phyloP scores from a whole-genome alignment of 805 yeast species.

The Wickerhamomyces canadensis region DNA sequence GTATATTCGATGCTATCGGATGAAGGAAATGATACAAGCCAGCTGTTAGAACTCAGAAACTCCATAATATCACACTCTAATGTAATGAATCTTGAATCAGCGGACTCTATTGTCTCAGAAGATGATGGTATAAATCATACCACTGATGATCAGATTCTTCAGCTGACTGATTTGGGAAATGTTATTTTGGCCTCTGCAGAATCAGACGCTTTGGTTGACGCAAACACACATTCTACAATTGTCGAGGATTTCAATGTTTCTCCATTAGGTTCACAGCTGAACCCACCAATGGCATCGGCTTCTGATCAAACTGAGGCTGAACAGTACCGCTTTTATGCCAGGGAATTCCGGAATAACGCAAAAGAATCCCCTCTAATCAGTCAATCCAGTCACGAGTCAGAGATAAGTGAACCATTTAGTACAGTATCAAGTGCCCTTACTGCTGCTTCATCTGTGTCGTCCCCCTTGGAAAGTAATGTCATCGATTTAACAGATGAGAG shows the following conservation, averaged over 20 bases:
- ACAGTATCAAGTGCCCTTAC: constrained; percentile 9
- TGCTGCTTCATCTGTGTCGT: constrained; percentile 5
- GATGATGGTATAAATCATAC: constrained; percentile 5
- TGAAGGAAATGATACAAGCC: constrained; percentile 8
- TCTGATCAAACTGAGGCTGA: constrained; percentile 18
- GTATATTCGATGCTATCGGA: too few relatives aligned
- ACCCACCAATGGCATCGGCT: constrained; percentile 11
- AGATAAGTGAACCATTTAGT: constrained; percentile 20
- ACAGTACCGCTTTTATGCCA: constrained; percentile 7
- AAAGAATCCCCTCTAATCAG: constrained; percentile 13
- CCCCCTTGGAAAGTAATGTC: neutral
- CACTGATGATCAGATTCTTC: too few relatives aligned
- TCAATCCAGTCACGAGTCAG: constrained; percentile 22
- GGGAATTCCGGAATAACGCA: neutral
- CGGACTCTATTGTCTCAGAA: too few relatives aligned
- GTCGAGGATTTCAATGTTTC: too few relatives aligned
- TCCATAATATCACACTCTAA: constrained; percentile 13
- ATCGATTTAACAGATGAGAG: constrained; percentile 13
- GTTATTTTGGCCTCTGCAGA: too few relatives aligned
- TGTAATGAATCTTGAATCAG: too few relatives aligned
- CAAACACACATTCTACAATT: too few relatives aligned
- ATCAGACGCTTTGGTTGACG: too few relatives aligned
- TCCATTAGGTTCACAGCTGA: constrained; percentile 17
- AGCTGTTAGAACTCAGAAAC: constrained; percentile 16
- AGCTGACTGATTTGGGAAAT: too few relatives aligned